Base-by-base conservation (phyloP, 345 rosid species). In the Linum usitatissimum region DNA sequence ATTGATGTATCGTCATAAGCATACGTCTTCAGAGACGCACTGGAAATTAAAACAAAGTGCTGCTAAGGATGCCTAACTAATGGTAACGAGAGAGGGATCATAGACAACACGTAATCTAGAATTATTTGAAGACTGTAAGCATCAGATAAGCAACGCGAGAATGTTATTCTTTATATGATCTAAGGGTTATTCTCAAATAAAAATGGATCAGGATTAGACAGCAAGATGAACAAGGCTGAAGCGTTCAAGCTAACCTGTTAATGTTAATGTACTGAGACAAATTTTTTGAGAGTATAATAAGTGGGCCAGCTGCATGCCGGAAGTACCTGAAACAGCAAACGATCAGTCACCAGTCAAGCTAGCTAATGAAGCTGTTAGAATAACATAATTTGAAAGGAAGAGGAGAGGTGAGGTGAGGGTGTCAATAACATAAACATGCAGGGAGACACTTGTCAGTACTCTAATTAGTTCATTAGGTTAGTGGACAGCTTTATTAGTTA, bases 1-100 rank as follows among this genome's bases (percentile, higher is more conserved):
- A 86, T 69, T 6, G 97, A 81, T 70, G 55, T 75, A 78, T 93
- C 97, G 60, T 93, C 99, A 70, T 80, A 81, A 18, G 95, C 95
- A 51, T 84, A 90, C 36, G 83, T 75, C 86, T 90, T 90, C 75
- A 93, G 80, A 9, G 92, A 86, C 70, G 90, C 99, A 77, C 99
- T 93, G 91, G 14, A 45, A 45, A 13, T 10, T 45, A 45, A 7
- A 45, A 7, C 15, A 45, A 45, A 45, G 17, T 10, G 51, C 15
- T 10, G 17, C 15, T 45, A 10, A 10, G 13, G 17, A 45, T 10
- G 1, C 4, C 51, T 10, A 45, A 15, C 4, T 10, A 12, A 45
- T 12, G 17, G 17, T 15, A 45, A 45, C 17, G 14, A 15, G 51
- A 1, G 51, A 15, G 10, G 14, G 14, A 45, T 45, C 51, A 10